These are phyloP conservation scores for Colletotrichum chlorophyti DNA, from an alignment of 2,329 filamentous ascomycete species.

Conservation along the genomic window DNA sequence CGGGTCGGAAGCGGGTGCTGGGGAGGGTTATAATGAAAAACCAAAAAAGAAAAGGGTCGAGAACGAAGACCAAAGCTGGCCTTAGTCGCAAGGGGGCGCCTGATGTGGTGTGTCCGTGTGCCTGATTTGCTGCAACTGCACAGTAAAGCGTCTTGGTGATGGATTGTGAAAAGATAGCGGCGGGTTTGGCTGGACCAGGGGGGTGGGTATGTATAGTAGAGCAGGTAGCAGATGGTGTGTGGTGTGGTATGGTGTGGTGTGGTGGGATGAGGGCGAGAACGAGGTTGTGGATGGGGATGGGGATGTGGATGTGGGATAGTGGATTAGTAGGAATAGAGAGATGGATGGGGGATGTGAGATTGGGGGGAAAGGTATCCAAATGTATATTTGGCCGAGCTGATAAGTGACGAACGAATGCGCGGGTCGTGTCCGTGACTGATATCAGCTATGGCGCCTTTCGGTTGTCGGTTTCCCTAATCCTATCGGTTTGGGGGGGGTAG, in stretches of 20 bases:
- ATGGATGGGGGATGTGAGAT: slow-evolving; percentile 7
- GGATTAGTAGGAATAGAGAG: neutral
- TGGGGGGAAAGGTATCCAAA: no score
- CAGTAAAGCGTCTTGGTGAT: slow-evolving; percentile 28
- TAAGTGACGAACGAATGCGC: slow-evolving; percentile 18
- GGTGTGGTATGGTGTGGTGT: no score
- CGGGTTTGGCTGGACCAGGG: slow-evolving; percentile 25
- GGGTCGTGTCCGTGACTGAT: slow-evolving; percentile 1
- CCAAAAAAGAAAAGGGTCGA: slow-evolving; percentile 28
- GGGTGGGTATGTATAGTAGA: no score
- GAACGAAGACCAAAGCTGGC: no score
- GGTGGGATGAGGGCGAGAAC: no score
- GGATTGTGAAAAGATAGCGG: slow-evolving; percentile 28
- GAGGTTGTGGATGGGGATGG: no score
- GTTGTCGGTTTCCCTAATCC: no score
- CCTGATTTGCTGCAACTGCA: slow-evolving; percentile 23
- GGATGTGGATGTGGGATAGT: slow-evolving; percentile 11
- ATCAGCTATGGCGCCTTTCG: no score
- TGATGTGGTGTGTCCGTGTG: slow-evolving; percentile 26
- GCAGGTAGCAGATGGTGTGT: no score
- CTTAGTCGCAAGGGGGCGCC: slow-evolving; percentile 26
- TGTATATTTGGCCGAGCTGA: slow-evolving; percentile 31
- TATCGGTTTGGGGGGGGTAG: no score
- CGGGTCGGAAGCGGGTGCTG: slow-evolving; percentile 26
- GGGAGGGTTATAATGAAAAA: no score